Conservation (phyloP, 257 asterid species). For the Gynochthodes officinalis region DNA sequence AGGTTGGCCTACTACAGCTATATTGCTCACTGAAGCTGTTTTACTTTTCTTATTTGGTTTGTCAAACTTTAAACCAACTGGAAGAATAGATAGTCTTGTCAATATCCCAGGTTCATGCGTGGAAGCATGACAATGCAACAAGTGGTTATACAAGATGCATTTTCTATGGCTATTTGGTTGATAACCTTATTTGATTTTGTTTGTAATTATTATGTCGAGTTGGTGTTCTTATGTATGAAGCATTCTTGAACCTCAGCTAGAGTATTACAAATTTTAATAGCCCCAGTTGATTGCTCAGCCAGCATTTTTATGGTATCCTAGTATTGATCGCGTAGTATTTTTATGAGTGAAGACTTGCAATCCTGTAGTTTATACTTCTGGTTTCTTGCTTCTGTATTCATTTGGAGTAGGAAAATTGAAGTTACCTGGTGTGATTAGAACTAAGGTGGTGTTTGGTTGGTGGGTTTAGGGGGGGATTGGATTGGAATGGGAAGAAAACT, state of each 20-base stretch:
- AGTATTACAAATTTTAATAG: background rate
- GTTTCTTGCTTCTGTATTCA: no score
- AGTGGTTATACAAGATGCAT: background rate
- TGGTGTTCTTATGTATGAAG: background rate
- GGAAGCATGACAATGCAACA: background rate
- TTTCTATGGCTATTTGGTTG: background rate
- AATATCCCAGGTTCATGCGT: background rate
- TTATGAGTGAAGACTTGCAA: background rate
- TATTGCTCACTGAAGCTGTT: background rate
- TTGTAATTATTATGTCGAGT: background rate
- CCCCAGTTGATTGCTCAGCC: background rate
- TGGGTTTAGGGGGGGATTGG: no score
- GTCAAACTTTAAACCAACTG: background rate
- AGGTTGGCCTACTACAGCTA: conserved; percentile 48
- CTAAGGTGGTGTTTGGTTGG: no score
- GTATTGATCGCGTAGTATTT: background rate
- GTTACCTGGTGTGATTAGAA: background rate
- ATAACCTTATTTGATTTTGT: background rate
- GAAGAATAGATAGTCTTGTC: background rate
- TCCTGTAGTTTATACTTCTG: background rate
- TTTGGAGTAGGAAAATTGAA: background rate
- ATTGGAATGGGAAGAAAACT: no score
- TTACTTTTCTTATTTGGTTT: background rate
- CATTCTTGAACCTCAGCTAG: background rate
- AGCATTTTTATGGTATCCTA: background rate